Evolutionary conservation across 768 basidiomycete genomes (phyloP).

Genomic region (Cyathus striatus): DNA sequence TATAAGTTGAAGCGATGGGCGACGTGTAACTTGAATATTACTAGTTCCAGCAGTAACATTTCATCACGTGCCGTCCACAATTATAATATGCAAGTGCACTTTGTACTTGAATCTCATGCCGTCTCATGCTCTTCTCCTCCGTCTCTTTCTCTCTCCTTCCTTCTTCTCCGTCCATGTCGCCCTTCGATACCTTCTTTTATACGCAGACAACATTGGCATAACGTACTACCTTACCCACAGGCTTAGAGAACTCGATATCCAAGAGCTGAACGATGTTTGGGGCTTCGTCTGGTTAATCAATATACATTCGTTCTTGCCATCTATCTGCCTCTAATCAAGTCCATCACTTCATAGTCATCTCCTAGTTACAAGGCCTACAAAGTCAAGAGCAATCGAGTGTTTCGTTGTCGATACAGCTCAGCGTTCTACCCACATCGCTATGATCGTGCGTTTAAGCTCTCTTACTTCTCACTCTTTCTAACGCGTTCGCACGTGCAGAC

Average conservation of each 20-base stretch:
- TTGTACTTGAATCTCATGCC: too few relatives aligned
- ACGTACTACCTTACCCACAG: conserved; percentile 84
- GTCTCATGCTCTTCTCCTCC: conserved; percentile 84
- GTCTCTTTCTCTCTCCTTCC: conserved; percentile 86
- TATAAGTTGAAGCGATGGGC: background rate
- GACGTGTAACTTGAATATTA: too few relatives aligned
- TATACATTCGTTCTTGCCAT: conserved; percentile 5
- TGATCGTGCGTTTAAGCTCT: conserved; percentile 69
- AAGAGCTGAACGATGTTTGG: conserved; percentile 82
- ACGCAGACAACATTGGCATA: conserved; percentile 86
- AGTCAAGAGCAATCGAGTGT: conserved; percentile 88
- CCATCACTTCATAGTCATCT: conserved; percentile 62
- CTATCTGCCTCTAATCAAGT: conserved; percentile 10
- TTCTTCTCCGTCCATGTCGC: conserved; percentile 96
- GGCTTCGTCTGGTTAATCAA: conserved; percentile 74
- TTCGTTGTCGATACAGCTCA: conserved; percentile 89
- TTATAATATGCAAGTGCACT: too few relatives aligned
- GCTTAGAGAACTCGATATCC: conserved; percentile 59
- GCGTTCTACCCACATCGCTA: conserved; percentile 90
- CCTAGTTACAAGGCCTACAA: conserved; percentile 86
- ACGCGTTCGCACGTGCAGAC: conserved; percentile 47
- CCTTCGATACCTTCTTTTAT: conserved; percentile 77
- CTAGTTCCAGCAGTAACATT: background rate
- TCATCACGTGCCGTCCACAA: too few relatives aligned
- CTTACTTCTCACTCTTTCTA: conserved; percentile 3